Percentiles rank a stretch among this genome's conserved stretches.
These are phyloP conservation scores for Botryotinia calthae DNA, from an alignment of 2,329 filamentous ascomycete genomes.

Conservation along the genomic window DNA sequence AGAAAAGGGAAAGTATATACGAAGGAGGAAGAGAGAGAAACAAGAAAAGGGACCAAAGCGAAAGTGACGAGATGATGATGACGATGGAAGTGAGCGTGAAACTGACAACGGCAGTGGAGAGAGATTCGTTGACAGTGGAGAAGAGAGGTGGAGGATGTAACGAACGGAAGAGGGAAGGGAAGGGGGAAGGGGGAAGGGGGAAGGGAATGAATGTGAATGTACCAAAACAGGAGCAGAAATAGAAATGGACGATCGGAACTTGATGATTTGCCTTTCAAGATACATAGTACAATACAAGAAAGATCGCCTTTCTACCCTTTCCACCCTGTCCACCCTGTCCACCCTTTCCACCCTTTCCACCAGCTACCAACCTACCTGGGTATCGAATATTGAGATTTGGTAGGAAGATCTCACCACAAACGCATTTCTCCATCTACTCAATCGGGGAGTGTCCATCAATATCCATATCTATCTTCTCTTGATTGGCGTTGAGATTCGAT, in stretches of 20 bases:
- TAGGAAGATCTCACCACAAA: not conserved
- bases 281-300: not conserved
- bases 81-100: not conserved
- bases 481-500: not conserved
- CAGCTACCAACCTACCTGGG: too few species aligned
- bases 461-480: not conserved
- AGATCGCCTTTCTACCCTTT: too few species aligned
- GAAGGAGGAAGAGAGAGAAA: not conserved
- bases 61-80: not conserved
- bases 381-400: not conserved
- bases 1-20: not conserved
- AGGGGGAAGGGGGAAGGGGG: not conserved
- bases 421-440: not conserved
- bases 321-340: too few species aligned
- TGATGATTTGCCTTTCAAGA: not conserved
- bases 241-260: not conserved
- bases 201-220: not conserved
- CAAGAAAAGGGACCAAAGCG: not conserved
- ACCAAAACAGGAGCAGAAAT: not conserved
- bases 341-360: too few species aligned
- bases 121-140: not conserved
- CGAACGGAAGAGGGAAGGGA: not conserved
- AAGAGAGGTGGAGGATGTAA: not conserved
- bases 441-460: slow-evolving; percentile 2
- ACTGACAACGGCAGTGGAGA: not conserved